Conservation (phyloP, 495 filamentous ascomycete species). For the Penicillium lividum region DNA sequence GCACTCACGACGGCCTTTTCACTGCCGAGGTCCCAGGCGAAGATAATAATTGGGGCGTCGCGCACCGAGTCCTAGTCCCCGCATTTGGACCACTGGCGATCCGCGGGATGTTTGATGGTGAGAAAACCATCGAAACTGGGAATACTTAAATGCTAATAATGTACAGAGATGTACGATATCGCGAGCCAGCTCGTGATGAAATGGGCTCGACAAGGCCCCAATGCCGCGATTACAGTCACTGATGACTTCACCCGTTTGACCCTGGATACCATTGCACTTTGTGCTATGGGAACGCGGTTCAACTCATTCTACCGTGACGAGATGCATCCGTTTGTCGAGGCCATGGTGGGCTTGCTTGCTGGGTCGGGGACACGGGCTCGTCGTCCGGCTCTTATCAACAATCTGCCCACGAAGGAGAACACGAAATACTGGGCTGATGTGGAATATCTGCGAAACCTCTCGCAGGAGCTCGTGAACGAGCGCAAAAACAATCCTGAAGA, state of each 20-base stretch:
- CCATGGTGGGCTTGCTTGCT: conserved; percentile 60
- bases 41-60: conserved; percentile 63
- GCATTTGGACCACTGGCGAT: conserved; percentile 74
- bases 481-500: conserved; percentile 54
- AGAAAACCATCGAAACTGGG: not conserved
- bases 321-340: conserved; percentile 65
- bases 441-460: conserved; percentile 51
- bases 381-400: conserved; percentile 53
- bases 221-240: conserved; percentile 55
- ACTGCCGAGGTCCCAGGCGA: conserved; percentile 60
- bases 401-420: conserved; percentile 51
- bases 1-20: conserved; percentile 67
- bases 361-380: conserved; percentile 54
- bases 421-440: conserved; percentile 62
- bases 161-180: conserved; percentile 71
- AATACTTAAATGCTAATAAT: conserved; percentile 30
- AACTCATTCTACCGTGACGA: conserved; percentile 72
- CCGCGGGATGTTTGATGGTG: conserved; percentile 62
- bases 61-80: conserved; percentile 66
- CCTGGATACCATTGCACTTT: conserved; percentile 71
- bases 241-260: conserved; percentile 78
- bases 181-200: conserved; percentile 70
- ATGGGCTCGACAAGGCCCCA: conserved; percentile 67
- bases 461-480: conserved; percentile 60
- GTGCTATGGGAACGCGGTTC: conserved; percentile 73